A percentile compares a stretch with the other conserved stretches of the same genome.
Evolutionary conservation across 768 basidiomycete genomes (phyloP).

Genomic region (Boletus coccyginus): DNA sequence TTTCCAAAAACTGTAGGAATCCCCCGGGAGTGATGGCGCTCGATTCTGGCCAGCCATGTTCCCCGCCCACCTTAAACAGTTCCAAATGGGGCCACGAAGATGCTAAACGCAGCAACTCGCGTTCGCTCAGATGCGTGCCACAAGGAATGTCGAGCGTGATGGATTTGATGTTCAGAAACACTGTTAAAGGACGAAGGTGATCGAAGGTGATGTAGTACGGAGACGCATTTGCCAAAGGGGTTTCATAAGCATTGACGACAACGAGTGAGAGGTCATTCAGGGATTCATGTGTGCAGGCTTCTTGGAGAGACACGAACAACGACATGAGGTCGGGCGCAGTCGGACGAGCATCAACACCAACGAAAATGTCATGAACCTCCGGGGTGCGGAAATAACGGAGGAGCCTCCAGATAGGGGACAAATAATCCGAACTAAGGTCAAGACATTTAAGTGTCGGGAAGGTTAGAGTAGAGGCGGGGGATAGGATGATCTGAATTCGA

Average conservation of each 20-base stretch:
- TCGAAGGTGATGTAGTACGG: background rate
- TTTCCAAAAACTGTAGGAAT: constrained; percentile 12
- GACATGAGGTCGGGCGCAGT: background rate
- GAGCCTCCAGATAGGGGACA: background rate
- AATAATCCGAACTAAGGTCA: background rate
- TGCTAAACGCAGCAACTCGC: constrained; percentile 8
- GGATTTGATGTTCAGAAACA: constrained; percentile 4
- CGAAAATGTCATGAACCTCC: background rate
- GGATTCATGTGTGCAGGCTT: background rate
- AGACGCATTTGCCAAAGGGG: background rate
- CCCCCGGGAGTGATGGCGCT: constrained; percentile 10
- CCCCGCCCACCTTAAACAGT: background rate
- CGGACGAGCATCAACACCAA: background rate
- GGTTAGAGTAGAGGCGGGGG: background rate
- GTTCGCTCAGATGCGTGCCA: constrained; percentile 3
- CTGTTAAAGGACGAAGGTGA: constrained; percentile 1
- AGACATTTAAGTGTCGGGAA: constrained; percentile 2
- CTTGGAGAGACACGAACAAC: constrained; percentile 2
- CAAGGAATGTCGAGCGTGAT: constrained; percentile 1
- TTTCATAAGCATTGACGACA: background rate
- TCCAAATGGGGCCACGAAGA: constrained; percentile 16
- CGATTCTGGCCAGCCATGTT: background rate
- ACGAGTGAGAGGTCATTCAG: background rate
- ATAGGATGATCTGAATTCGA: background rate
- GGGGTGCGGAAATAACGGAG: background rate